Base-by-base conservation (phyloP, 345 rosid species). In the Linum usitatissimum region DNA sequence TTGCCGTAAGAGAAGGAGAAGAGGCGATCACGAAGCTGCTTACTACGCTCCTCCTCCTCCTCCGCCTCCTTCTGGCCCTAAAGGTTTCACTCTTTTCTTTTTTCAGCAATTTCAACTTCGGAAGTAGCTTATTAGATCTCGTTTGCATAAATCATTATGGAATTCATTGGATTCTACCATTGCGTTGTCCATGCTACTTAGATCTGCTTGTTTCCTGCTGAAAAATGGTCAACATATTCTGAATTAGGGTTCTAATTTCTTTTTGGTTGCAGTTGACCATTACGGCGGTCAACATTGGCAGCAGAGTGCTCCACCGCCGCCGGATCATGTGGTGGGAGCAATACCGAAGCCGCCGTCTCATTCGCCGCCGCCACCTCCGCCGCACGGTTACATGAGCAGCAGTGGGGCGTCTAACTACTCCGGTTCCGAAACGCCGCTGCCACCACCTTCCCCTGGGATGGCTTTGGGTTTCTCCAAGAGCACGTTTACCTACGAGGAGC, bases 391-490 rank as follows among this genome's bases (percentile, higher is more conserved):
- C 66, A 73, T 72, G 69, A 81, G 79, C 76, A 79, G 82, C 78
- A 86, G 93, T 13, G 87, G 82, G 1, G 86, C 81, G 61, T 82
- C 82, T 64, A 76, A 76, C 62, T 81, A 77, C 70, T 84, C 86
- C 0, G 94, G 80, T 36, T 75, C 66, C 18, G 82, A 76, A 21
- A 63, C 62, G 60, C 86, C 93, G 1, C 76, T 78, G 28, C 86
- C 87, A 38, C 81, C 87, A 5, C 85, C 82, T 36, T 87, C 85
- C 19, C 90, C 90, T 0, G 83, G 80, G 57, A 64, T 85, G 17
- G 61, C 77, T 6, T 69, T 85, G 59, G 80, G 83, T 39, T 80
- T 87, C 71, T 82, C 95, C 4, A 83, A 83, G 76, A 87, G 90
- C 77, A 75, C 76, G 28, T 55, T 84, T 82, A 68, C 90, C 1